Evolutionary conservation across 768 basidiomycete genomes (phyloP).

Genomic region (Tulasnella sp.): DNA sequence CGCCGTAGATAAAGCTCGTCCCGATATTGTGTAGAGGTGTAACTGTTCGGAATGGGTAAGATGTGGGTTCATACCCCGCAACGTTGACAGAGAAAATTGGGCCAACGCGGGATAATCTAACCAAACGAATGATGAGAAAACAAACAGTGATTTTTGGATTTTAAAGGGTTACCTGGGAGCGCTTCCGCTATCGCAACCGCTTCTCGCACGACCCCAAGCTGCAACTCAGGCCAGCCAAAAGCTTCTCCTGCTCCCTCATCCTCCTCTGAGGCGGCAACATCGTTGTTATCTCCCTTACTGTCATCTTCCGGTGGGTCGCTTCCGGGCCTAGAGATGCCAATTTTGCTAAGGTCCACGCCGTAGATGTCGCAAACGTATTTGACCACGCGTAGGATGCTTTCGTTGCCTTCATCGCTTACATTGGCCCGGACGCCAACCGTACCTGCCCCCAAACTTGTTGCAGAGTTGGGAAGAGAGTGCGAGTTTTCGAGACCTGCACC

Average conservation of each 20-base stretch:
- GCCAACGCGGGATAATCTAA: conserved; percentile 83
- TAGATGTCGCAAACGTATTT: conserved; percentile 75
- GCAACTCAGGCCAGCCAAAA: conserved; percentile 94
- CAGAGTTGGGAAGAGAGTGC: conserved; percentile 28
- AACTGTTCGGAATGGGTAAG: conserved; percentile 78
- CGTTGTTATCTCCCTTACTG: conserved; percentile 36
- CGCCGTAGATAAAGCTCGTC: conserved; percentile 72
- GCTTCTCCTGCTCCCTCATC: conserved; percentile 50
- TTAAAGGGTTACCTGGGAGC: conserved; percentile 68
- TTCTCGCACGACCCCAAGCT: conserved; percentile 91
- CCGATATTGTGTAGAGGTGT: conserved; percentile 72
- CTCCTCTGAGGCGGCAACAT: conserved; percentile 41
- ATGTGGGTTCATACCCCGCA: conserved; percentile 71
- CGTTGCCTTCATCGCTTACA: conserved; percentile 79
- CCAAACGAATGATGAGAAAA: conserved; percentile 11
- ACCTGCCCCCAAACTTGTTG: conserved; percentile 42
- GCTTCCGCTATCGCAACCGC: conserved; percentile 90
- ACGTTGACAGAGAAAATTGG: conserved; percentile 84
- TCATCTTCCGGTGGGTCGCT: conserved; percentile 37
- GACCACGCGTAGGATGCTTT: conserved; percentile 74
- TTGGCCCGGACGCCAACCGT: conserved; percentile 70
- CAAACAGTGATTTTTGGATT: not conserved
- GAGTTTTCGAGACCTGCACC: conserved; percentile 47
- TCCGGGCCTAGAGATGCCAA: conserved; percentile 51
- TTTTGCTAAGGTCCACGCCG: conserved; percentile 79